Base-by-base conservation (phyloP, 352 stramenopile genomes). In the Globisporangium okanoganense region DNA sequence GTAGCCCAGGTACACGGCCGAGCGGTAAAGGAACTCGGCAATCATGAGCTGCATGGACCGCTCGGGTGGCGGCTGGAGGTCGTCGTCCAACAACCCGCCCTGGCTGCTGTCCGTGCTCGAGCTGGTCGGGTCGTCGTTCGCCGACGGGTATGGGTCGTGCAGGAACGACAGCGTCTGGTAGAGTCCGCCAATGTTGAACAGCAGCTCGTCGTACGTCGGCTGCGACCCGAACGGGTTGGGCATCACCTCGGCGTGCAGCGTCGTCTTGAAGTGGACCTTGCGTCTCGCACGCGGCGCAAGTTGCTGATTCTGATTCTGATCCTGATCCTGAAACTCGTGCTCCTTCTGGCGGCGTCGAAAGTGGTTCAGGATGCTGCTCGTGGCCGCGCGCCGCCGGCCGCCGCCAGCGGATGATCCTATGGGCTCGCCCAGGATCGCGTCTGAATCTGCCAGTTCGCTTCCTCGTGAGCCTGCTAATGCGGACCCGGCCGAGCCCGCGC, bases 11-110 rank as follows among this genome's bases (percentile, higher is more conserved):
- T 83, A 88, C 48, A 88, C 66, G 47, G 79, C 82, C 52, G 82
- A 88, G 9, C 82, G 76, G 61, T 87, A 86, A 14, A 92, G 75
- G 47, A 92, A 92, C 67, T 92, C 82, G 35, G 79, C 82, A 67
- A 92, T 87, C 76, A 92, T 84, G 63, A 92, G 75, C 56, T 76
- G 72, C 65, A 87, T 72, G n/a, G 82, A 91, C 9, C 77, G 75
- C 64, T 89, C 79, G 0, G 76, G 61, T 7, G 73, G 70, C 48
- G 18, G 25, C 14, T 45, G 40, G 24, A 48, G 38, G 8, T 63
- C 57, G 18, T 81, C 75, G 54, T 67, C 58, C 13, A 72, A 61
- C 8, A 62, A 62, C 10, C 67, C 58, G 9, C 66, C 51, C 9
- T 56, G 71, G 22, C 53, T 66, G 43, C 69, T 66, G 20, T 65